Evolutionary conservation across 345 rosid genomes (phyloP).

Genomic region (Microcos paniculata): DNA sequence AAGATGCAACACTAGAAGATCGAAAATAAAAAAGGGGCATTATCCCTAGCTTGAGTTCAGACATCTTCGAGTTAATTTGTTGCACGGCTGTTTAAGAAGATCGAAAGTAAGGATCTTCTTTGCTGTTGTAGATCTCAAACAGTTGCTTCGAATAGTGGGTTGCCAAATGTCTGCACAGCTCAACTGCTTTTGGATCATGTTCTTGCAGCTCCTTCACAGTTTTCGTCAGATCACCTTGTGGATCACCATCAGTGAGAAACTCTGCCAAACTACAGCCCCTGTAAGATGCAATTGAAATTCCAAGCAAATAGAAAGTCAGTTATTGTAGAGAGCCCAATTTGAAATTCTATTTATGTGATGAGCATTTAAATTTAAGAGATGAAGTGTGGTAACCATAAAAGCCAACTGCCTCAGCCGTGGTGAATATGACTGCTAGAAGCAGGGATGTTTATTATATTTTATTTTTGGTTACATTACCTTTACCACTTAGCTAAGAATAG

Average conservation of each 20-base stretch:
- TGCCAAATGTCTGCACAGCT: constrained; percentile 53
- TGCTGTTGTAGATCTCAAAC: constrained; percentile 60
- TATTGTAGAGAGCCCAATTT: background rate
- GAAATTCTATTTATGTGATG: background rate
- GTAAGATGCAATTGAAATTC: constrained; percentile 18
- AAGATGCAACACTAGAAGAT: background rate
- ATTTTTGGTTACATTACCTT: background rate
- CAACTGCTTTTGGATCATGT: constrained; percentile 35
- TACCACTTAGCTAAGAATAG: background rate
- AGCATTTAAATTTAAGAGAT: background rate
- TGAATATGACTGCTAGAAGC: background rate
- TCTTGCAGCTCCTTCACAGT: constrained; percentile 52
- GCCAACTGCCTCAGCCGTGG: background rate
- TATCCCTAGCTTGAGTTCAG: background rate
- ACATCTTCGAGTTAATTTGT: background rate
- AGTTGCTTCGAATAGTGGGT: constrained; percentile 60
- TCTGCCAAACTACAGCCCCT: constrained; percentile 58
- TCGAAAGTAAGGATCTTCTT: constrained; percentile 59
- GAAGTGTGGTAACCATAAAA: background rate
- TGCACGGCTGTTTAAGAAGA: constrained; percentile 6
- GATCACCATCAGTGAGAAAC: constrained; percentile 60
- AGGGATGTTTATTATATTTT: background rate
- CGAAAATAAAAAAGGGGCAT: too few relatives aligned
- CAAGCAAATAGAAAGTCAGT: background rate
- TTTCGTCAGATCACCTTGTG: constrained; percentile 53